Base-by-base conservation (phyloP, 1,284 basidiomycete species). In the Ceratobasidium sp. region DNA sequence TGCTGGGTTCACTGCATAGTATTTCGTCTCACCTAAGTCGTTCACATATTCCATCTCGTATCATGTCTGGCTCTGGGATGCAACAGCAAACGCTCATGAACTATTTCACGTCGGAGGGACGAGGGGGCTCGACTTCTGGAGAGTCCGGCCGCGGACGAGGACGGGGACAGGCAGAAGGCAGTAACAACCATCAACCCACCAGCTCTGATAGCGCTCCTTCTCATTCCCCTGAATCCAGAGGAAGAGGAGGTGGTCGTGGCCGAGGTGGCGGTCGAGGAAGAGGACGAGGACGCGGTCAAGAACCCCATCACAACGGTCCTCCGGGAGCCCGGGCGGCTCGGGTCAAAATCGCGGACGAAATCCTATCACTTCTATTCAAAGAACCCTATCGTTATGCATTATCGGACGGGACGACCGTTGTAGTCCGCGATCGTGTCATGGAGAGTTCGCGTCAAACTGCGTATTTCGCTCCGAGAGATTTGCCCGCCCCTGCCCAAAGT, bases 271-370 rank as follows among this genome's bases (percentile, higher is more conserved):
- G 64, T n/a, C 28, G 64, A 14, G 64, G 64, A 1, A 9, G 52
- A 45, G 64, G n/a, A n/a, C n/a, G n/a, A n/a, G n/a, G 61, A 21
- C 61, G 61, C 9, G 61, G 61, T 18, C 45, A 34, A 48, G 45
- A 23, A 23, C 12, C 45, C 3, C 45, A 45, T 26, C 45, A 62
- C n/a, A 45, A 52, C 52, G 64, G 64, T 6, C 64, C 64, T 8
- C 64, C 64, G 43, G 64, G 21, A 9, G 64, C 46, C 21, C 64
- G 64, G 21, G 52, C n/a, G 32, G 64, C 50, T 16, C 64, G 64
- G 12, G 64, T 46, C 28, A 10, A 69, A 57, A 69, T 55, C 41
- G 64, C 64, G 28, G 52, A 69, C 14, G 64, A 69, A 45, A 69
- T 69, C n/a, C 45, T 69, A 12, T 23, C 18, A 3, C 14, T 69